Base-by-base conservation (phyloP, 768 basidiomycete species). In the Psilocybe cubensis region DNA sequence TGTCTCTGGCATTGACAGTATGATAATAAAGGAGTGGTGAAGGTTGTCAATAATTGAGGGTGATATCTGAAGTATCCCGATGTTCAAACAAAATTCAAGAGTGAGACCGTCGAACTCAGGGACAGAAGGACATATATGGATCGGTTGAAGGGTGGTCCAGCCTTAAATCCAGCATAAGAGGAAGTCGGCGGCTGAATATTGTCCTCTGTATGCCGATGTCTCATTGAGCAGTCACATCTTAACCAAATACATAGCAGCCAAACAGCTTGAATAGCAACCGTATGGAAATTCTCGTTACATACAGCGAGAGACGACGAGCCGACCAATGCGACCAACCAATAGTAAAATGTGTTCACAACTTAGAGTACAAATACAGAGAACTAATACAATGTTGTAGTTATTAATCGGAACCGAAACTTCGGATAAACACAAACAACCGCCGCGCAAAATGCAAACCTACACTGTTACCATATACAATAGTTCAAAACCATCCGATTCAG, bases 1-100 rank as follows among this genome's bases (percentile, higher is more conserved):
- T 24, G 23, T 20, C 41, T 59, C 31, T 49, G 52, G 18, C 46
- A 54, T 59, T 11, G 25, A n/a, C n/a, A n/a, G n/a, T n/a, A n/a
- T n/a, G n/a, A n/a, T n/a, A n/a, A n/a, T n/a, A n/a, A n/a, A n/a
- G n/a, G n/a, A n/a, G n/a, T n/a, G n/a, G n/a, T n/a, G n/a, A n/a
- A n/a, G n/a, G n/a, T n/a, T n/a, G n/a, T n/a, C n/a, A n/a, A n/a
- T n/a, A 38, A n/a, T 38, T 17, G 35, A 38, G 14, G 12, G 35
- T 4, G 35, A n/a, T 11, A 8, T 38, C 14, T 38, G 8, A n/a
- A 38, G 31, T 14, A 33, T 10, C n/a, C n/a, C 14, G n/a, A 14
- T n/a, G 14, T 14, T 38, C 10, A 14, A 38, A n/a, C 35, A 38
- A 38, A 12, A 14, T 38, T 38, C 7, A 38, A n/a, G n/a, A n/a